phyloP scores from a whole-genome alignment of 208 protist genomes.

The Crithidia acanthocephali region DNA sequence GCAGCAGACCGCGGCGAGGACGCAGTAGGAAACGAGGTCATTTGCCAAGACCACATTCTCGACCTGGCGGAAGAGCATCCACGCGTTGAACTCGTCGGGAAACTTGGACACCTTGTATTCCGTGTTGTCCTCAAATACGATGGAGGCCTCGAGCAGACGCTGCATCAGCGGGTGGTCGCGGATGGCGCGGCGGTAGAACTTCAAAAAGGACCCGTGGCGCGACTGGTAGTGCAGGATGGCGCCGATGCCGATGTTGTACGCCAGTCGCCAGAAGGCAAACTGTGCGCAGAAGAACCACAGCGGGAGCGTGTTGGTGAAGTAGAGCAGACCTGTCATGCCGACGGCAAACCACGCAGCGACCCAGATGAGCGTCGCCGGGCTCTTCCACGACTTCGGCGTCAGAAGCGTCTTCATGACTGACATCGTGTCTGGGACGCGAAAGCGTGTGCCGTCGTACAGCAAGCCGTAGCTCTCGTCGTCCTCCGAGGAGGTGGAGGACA shows the following conservation, averaged over 20 bases:
- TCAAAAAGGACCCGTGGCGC: constrained; percentile 45
- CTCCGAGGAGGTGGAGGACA: constrained; percentile 1
- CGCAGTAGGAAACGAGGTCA: constrained; percentile 89
- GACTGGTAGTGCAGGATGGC: constrained; percentile 88
- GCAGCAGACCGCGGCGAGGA: constrained; percentile 71
- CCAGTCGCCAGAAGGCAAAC: constrained; percentile 94
- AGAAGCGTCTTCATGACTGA: constrained; percentile 57
- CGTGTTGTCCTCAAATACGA: constrained; percentile 56
- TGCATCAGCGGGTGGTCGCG: constrained; percentile 20
- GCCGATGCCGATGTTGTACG: constrained; percentile 94
- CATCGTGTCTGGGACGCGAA: constrained; percentile 73
- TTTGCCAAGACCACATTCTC: constrained; percentile 94
- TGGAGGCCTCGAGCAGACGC: constrained; percentile 50
- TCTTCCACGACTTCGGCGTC: constrained; percentile 53
- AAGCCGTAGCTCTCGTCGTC: constrained; percentile 38
- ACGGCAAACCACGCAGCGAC: constrained; percentile 40
- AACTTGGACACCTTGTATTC: constrained; percentile 57
- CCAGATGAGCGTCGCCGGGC: constrained; percentile 61
- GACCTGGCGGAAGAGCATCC: constrained; percentile 94
- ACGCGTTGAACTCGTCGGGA: constrained; percentile 94
- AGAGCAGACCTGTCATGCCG: constrained; percentile 41
- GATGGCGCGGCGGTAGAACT: constrained; percentile 45
- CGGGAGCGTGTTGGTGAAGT: constrained; percentile 43
- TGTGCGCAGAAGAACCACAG: constrained; percentile 81
- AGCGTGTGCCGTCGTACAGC: constrained; percentile 56